Evolutionary conservation across 148 eudicot genomes (phyloP), one percentile per base, ranked within the genome.

Genomic region (Camellia granthamiana): DNA sequence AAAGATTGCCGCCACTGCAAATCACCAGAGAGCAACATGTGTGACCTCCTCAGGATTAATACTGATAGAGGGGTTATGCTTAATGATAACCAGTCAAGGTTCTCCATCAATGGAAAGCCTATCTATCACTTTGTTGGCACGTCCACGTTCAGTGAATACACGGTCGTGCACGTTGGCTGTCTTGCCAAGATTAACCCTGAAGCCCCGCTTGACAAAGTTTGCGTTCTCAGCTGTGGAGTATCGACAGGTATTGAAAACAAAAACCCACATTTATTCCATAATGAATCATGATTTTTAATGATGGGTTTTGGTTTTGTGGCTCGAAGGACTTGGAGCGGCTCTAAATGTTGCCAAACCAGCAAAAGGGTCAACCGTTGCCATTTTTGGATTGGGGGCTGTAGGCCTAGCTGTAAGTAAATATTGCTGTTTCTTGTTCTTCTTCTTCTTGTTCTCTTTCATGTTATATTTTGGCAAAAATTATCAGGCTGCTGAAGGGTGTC

Each of bases 401-500:
- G 38, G 38, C 38, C 38, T 30, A 47, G 89, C 89, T 49, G 91
- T 89, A 77, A 83, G 91, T 30, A 30, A 30, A 30, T 30, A 30
- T 30, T 30, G 38, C 38, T 30, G 38, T 30, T 30, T 30, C 38
- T 30, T 30, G 38, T 30, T 30, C 38, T 30, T 30, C 38, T 30
- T 30, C 1, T 30, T 30, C 38, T 30, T 30, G 38, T 30, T 30
- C 38, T 30, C 38, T 30, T 30, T 83, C 19, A 9, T n/a, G 21
- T 68, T 18, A 62, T 62, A 7, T 1, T 19, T 21, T 8, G 7
- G 2, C 14, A 3, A 5, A 15, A 12, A 38, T 66, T 10, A 66
- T 6, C 38, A 90, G 93, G 93, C 93, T 63, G 84, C 82, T 63
- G 91, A 90, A 77, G 93, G 93, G 42, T 91, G 91, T 0, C 81